These are phyloP conservation scores for Centella asiatica DNA, from an alignment of 129 eudicot genomes.

Conservation along the genomic window DNA sequence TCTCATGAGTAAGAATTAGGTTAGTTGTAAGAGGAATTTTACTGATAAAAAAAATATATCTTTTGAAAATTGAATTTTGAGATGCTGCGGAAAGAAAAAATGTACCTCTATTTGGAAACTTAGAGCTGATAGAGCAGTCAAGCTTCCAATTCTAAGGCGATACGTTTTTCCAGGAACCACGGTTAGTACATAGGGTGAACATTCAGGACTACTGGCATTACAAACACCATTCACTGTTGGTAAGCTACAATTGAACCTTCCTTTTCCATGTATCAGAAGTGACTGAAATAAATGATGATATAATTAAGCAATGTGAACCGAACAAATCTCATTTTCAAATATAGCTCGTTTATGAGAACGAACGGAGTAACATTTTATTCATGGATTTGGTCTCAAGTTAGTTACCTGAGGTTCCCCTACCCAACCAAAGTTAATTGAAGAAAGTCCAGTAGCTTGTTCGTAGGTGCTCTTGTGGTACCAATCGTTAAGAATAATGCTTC, in stretches of 20 bases:
- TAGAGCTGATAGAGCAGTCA: slow-evolving; percentile 74
- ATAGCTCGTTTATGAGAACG: too few relatives aligned
- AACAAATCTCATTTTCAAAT: too few relatives aligned
- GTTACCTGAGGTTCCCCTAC: slow-evolving; percentile 86
- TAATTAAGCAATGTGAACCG: too few relatives aligned
- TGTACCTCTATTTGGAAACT: slow-evolving; percentile 83
- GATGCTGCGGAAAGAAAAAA: too few relatives aligned
- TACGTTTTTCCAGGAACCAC: slow-evolving; percentile 79
- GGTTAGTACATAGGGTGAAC: slow-evolving; percentile 55
- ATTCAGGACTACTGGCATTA: slow-evolving; percentile 61
- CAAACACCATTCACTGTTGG: slow-evolving; percentile 33
- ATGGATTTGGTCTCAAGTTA: too few relatives aligned
- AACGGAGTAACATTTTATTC: too few relatives aligned
- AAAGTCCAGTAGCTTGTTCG: slow-evolving; percentile 64
- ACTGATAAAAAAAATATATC: too few relatives aligned
- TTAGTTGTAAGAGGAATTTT: too few relatives aligned
- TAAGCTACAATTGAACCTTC: slow-evolving; percentile 52
- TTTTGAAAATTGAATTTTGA: too few relatives aligned
- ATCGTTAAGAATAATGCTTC: slow-evolving; percentile 69
- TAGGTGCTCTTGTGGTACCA: slow-evolving; percentile 76
- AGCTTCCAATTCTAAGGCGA: slow-evolving; percentile 80
- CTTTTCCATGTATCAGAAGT: slow-evolving; percentile 78
- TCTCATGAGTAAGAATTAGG: too few relatives aligned
- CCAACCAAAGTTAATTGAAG: slow-evolving; percentile 72
- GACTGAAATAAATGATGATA: slow-evolving; percentile 55